These are phyloP conservation scores for Alliaria petiolata DNA, from an alignment of 345 rosid genomes.

Conservation along the genomic window DNA sequence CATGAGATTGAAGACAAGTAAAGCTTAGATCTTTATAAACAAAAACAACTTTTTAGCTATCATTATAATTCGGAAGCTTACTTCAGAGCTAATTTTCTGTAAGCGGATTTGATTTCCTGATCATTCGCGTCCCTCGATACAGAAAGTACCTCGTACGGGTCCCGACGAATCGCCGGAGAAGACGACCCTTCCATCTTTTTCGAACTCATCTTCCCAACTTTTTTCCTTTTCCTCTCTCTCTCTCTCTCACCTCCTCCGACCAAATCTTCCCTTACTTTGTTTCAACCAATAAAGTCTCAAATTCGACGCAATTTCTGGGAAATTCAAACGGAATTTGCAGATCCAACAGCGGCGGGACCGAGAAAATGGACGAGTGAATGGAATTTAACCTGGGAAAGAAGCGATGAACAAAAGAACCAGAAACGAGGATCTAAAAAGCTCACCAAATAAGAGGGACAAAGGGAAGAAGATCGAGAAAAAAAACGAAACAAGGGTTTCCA, in stretches of 20 bases:
- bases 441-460: background rate
- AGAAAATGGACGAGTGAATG: background rate
- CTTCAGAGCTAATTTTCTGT: slow-evolving; percentile 95
- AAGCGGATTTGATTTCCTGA: slow-evolving; percentile 94
- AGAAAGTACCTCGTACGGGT: slow-evolving; percentile 86
- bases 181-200: slow-evolving; percentile 66
- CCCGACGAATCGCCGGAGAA: slow-evolving; percentile 58
- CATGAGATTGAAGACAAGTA: background rate
- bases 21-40: background rate
- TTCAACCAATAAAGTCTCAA: background rate
- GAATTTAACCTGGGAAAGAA: background rate
- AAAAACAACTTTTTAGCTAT: background rate
- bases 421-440: slow-evolving; percentile 15
- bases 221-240: background rate
- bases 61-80: slow-evolving; percentile 31
- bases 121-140: slow-evolving; percentile 84
- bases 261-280: background rate
- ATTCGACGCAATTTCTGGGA: background rate
- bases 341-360: background rate
- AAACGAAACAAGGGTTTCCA: background rate
- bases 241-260: background rate
- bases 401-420: background rate
- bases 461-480: slow-evolving; percentile 4
- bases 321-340: slow-evolving; percentile 3
- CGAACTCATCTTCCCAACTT: slow-evolving; percentile 39